Base-by-base conservation (phyloP, 768 basidiomycete genomes). In the Tephrocybe sp. region DNA sequence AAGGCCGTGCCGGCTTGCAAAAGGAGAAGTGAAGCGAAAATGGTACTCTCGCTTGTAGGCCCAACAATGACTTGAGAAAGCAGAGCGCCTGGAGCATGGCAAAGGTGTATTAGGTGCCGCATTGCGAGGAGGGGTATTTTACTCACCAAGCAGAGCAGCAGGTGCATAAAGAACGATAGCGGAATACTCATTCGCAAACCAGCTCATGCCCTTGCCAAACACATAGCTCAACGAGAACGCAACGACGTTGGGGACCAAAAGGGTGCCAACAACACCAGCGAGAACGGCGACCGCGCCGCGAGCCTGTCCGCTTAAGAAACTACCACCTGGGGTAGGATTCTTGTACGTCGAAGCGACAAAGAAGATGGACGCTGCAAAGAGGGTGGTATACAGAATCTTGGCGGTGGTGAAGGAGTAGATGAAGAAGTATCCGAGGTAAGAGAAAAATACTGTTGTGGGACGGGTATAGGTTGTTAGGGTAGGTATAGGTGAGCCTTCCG, bases 361-460 rank as follows among this genome's bases (percentile, higher is more conserved):
- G 15, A 67, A 54, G 4, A 83, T 15, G 3, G 82, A 73, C 1
- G 75, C 69, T 2, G 68, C 58, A 28, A 85, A 74, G 8, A 86
- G 70, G 11, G 70, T 44, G 16, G 72, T 59, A 53, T 94, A 92
- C 52, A 87, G 60, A 22, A 82, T 64, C 59, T 79, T 81, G 24
- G 91, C 92, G 2, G 82, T 83, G 21, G 70, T 62, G 69, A 86
- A 91, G 1, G 88, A 84, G 67, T 90, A 95, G 30, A 87, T 70
- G 58, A 89, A 72, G 61, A 91, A 86, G 5, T 71, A 55, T 9
- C 87, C 86, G 19, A 91, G 67, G 37, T 86, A 73, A 2, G 84
- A 78, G 66, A 87, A 89, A 73, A 87, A 98, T 37, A 95, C 86
- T 2, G 86, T 89, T 6, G 76, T 69, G 0, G 87, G 87, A 22